Percentiles rank a stretch among this genome's conserved stretches.
Conservation (phyloP, 169 alveolate genomes). For the Cryptosporidium tyzzeri region DNA sequence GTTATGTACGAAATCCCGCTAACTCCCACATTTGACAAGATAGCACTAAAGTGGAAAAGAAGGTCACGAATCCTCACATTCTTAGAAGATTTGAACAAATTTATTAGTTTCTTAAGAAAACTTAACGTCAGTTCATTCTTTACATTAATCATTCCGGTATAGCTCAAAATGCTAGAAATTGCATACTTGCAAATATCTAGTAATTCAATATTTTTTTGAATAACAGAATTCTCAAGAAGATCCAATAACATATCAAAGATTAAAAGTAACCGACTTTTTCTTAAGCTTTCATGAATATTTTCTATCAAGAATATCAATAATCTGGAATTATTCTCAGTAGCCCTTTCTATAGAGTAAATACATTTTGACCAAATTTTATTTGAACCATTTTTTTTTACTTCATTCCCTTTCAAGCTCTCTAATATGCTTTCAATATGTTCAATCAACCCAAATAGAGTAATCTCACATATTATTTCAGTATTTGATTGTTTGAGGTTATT, state of each 20-base stretch:
- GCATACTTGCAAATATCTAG: constrained; percentile 2
- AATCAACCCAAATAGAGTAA: constrained; percentile 78
- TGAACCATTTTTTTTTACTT: not conserved
- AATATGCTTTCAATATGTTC: constrained; percentile 83
- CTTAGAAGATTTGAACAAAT: not conserved
- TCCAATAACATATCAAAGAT: not conserved
- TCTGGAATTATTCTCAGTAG: constrained; percentile 1
- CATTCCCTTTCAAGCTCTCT: not conserved
- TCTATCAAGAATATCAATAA: constrained; percentile 4
- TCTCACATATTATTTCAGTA: constrained; percentile 5
- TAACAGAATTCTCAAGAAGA: not conserved
- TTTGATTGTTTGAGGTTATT: not conserved
- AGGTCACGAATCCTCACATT: not conserved
- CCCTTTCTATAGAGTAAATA: constrained; percentile 35
- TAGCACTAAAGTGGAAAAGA: not conserved
- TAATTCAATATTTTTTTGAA: not conserved
- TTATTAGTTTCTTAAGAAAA: not conserved
- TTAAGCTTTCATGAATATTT: not conserved
- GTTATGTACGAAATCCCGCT: constrained; percentile 47
- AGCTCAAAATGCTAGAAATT: not conserved
- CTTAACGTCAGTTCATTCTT: not conserved
- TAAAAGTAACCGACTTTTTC: not conserved
- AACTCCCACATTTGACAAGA: constrained; percentile 20
- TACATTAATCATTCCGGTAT: not conserved
- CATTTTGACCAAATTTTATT: not conserved